Evolutionary conservation across 164 flowering plant genomes (phyloP), one percentile per base, ranked within the genome.

Genomic region (Pachysandra terminalis): DNA sequence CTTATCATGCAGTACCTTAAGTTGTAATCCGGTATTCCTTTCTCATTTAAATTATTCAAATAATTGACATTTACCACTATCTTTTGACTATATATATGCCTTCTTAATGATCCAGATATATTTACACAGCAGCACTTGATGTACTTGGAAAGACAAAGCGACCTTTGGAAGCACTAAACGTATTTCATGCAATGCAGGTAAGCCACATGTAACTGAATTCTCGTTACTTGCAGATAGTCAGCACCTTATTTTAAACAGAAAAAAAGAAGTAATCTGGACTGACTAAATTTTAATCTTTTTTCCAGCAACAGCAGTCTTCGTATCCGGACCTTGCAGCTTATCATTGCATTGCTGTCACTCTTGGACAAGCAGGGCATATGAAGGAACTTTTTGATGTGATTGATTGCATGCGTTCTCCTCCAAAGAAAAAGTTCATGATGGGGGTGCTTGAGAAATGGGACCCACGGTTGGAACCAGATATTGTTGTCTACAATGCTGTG

Each of bases 351-450:
- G 91, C 96, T 26, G 87, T 94, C 70, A 90, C 90, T 69, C 97
- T 94, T 84, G 98, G 98, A 71, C 98, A 90, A 87, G 96, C 96
- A 23, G 98, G 98, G 56, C 77, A 87, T 67, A 74, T 91, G 82
- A 88, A 84, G 81, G 97, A 91, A 83, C 91, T 94, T 57, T 94
- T 91, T 82, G 90, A 91, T 81, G 93, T 94, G 52, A 90, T 94
- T 52, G 98, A 94, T 76, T 78, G 73, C 79, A 90, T 94, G 97
- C 80, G 84, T 49, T 86, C 90, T 72, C 85, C 79, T 76, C 98
- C 98, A 14, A 75, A 71, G 64, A 86, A 87, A 81, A 91, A 82
- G 65, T 79, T 86, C 76, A 83, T 85, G 56, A 69, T 72, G 19
- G 82, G 79, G 24, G 41, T 71, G 73, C 68, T 87, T 69, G 89